Conservation (phyloP, 805 yeast genomes). For the Candida vartiovaarae region DNA sequence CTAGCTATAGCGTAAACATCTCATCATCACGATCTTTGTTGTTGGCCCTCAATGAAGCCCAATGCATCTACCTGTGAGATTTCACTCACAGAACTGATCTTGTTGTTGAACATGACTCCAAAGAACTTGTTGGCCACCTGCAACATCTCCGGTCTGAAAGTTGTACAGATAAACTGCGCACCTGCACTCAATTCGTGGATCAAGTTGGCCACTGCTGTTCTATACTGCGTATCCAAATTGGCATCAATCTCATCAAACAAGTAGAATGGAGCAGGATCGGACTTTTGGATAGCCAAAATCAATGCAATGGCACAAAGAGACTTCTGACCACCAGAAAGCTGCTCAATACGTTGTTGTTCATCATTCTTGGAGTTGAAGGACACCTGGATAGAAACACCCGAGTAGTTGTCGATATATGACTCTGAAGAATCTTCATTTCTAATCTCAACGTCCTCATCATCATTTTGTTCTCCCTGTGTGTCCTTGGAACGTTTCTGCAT, state of each 20-base stretch:
- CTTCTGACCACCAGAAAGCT: conserved; percentile 94
- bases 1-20: conserved; percentile 2
- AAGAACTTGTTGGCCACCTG: conserved; percentile 80
- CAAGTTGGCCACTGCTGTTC: conserved; percentile 78
- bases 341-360: conserved; percentile 84
- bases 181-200: conserved; percentile 54
- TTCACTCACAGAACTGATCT: conserved; percentile 70
- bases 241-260: conserved; percentile 96
- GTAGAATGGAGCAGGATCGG: conserved; percentile 97
- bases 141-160: conserved; percentile 90
- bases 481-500: conserved; percentile 34
- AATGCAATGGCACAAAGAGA: conserved; percentile 94
- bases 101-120: conserved; percentile 80
- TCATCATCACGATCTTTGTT: conserved; percentile 8
- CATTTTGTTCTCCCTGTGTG: conserved; percentile 15
- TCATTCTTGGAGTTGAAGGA: conserved; percentile 82
- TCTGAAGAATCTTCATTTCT: conserved; percentile 17
- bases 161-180: conserved; percentile 94
- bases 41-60: conserved; percentile 73
- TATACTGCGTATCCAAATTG: conserved; percentile 84
- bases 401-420: conserved; percentile 42
- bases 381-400: conserved; percentile 80
- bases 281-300: conserved; percentile 86
- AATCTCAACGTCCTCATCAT: conserved; percentile 18
- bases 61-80: conserved; percentile 70